Base-by-base conservation (phyloP, 768 basidiomycete species). In the Butyriboletus loyo region DNA sequence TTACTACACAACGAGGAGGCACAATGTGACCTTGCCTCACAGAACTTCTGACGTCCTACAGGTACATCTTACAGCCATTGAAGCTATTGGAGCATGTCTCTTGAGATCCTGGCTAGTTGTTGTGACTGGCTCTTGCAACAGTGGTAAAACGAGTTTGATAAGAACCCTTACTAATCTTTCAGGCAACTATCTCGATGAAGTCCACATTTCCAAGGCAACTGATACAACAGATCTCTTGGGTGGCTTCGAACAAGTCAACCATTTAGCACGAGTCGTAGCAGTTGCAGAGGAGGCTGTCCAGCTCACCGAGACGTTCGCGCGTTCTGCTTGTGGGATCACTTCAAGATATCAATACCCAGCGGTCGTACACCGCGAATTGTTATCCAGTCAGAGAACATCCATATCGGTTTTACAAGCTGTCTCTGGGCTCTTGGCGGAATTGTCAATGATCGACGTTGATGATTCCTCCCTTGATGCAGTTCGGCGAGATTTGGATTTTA, bases 221-320 rank as follows among this genome's bases (percentile, higher is more conserved):
- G 97, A 99, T 66, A 90, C 94, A 1, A 85, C 86, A 68, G 97
- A 99, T 69, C 85, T 99, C 31, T 73, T 99, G 39, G 97, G 97
- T 31, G 88, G 90, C 66, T 98, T 98, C 64, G 97, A 99, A 70
- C 96, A 98, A 71, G 83, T 87, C 25, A 89, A 93, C 66, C 49
- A 65, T 34, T 70, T 69, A n/a, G 72, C 73, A 32, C 77, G 75
- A 27, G 46, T 65, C 37, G 48, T 70, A 10, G 61, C 64, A 17
- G 51, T 79, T 10, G 63, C 80, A 11, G 71, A 77, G 28, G 70
- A 78, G 17, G 58, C 77, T 6, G 55, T 81, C 21, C 54, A 56
- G 24, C 54, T 79, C 1, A 52, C 77, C 3, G 75, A 81, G 25
- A 52, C 57, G 8, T 63, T 72, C 31, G 62, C 75, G 35, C 77